Percentiles rank a stretch among this genome's conserved stretches.
Conservation (phyloP, 192 early-diverging fungal genomes). For the Dispira parvispora region DNA sequence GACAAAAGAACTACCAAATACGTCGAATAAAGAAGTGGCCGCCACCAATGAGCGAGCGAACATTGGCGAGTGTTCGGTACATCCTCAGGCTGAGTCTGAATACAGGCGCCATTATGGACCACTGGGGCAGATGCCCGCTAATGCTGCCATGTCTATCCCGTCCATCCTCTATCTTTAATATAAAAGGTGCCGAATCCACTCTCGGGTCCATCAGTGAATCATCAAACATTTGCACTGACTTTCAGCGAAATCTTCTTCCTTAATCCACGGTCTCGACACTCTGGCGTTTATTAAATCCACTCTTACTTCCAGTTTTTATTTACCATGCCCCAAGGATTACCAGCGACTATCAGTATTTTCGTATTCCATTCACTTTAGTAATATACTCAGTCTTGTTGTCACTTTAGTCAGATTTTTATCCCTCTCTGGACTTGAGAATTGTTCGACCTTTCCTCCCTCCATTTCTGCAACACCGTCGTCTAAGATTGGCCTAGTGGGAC, state of each 20-base stretch:
- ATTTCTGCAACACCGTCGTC: too few species aligned
- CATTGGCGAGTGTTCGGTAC: background rate
- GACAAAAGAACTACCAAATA: background rate
- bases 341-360: background rate
- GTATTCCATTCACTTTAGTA: background rate
- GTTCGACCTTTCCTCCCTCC: too few species aligned
- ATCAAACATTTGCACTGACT: background rate
- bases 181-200: background rate
- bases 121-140: background rate
- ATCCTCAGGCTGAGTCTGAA: background rate
- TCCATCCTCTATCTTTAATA: background rate
- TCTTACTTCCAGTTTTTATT: background rate
- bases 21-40: background rate
- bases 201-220: slow-evolving; percentile 1
- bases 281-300: background rate
- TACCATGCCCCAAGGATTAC: background rate
- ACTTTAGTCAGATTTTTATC: background rate
- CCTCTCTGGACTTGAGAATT: background rate
- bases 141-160: background rate
- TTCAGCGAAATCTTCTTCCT: background rate
- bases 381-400: background rate
- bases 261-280: too few species aligned
- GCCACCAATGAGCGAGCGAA: background rate
- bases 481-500: too few species aligned
- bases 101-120: background rate